Evolutionary conservation across 116 monocot genomes (phyloP).

Genomic region (Posidonia oceanica): DNA sequence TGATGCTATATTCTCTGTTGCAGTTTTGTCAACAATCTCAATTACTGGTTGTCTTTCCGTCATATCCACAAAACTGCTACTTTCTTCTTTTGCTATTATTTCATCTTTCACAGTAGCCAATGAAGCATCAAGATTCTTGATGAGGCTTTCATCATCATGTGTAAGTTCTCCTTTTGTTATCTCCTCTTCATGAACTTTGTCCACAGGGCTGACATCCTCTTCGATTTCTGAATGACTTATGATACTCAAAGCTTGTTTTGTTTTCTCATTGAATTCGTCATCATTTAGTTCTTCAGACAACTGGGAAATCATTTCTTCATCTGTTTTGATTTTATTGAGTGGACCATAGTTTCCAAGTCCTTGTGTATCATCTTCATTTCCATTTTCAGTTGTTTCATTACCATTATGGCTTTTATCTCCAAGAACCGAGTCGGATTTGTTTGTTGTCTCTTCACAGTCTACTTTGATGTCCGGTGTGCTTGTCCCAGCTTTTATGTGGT

Average conservation of each 20-base stretch:
- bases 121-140: constrained; percentile 1
- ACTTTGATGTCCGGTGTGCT: neutral
- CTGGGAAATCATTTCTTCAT: neutral
- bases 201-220: neutral
- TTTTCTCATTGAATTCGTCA: neutral
- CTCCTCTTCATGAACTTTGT: constrained; percentile 2
- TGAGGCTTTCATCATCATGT: neutral
- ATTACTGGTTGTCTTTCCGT: neutral
- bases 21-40: neutral
- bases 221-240: neutral
- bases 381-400: neutral
- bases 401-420: neutral
- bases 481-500: neutral
- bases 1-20: neutral
- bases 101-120: neutral
- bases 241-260: neutral
- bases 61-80: neutral
- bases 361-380: neutral
- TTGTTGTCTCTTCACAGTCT: neutral
- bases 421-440: neutral
- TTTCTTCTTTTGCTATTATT: neutral
- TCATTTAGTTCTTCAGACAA: neutral
- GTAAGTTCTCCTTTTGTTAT: neutral
- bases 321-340: neutral
- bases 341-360: neutral